Percentiles rank a stretch among this genome's conserved stretches.
phyloP scores from a whole-genome alignment of 2,329 filamentous ascomycete species.

The Metarhizium sp. region DNA sequence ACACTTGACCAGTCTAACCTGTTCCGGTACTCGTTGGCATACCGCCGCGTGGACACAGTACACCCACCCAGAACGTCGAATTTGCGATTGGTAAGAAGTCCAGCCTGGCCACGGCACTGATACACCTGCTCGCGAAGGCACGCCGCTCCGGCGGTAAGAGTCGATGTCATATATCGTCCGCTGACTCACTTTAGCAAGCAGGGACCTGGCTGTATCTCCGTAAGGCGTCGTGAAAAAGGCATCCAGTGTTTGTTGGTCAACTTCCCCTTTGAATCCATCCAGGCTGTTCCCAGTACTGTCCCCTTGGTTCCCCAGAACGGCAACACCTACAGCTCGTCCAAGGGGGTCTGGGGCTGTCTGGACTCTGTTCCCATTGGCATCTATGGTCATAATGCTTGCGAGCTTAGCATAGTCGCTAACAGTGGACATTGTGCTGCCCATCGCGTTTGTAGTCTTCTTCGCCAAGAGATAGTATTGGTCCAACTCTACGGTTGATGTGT shows the following conservation, averaged over 20 bases:
- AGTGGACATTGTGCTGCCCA: background rate
- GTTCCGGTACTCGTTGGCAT: background rate
- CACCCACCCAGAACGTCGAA: background rate
- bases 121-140: background rate
- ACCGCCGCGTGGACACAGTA: background rate
- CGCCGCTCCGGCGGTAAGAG: no score
- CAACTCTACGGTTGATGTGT: background rate
- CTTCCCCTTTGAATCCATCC: no score
- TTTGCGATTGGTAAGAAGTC: background rate
- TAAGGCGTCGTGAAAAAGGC: no score
- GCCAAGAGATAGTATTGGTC: background rate
- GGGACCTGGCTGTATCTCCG: no score
- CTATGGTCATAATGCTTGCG: background rate
- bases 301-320: no score
- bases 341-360: no score
- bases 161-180: no score
- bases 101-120: background rate
- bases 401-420: background rate
- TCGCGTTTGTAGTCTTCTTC: background rate
- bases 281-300: no score
- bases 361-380: no score
- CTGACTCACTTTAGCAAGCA: no score
- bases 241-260: no score
- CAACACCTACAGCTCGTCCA: no score
- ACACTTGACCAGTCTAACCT: background rate